Percentiles rank a stretch among this genome's conserved stretches.
These are phyloP conservation scores for Lophiotrema nucula DNA, from an alignment of 495 filamentous ascomycete genomes.

Conservation along the genomic window DNA sequence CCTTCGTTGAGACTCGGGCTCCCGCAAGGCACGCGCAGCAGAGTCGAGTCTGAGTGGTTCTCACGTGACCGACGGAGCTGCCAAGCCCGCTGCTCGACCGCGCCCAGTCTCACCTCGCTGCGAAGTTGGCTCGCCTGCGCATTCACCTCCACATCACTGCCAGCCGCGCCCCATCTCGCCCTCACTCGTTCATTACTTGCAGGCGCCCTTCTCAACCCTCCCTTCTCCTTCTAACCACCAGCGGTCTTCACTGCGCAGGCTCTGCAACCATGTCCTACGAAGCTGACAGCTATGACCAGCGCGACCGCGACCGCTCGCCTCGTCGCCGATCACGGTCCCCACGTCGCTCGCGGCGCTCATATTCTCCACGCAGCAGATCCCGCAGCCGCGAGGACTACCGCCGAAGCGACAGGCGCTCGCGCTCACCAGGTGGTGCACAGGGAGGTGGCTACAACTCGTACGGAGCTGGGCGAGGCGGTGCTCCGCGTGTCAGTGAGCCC, in stretches of 20 bases:
- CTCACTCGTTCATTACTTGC: neutral
- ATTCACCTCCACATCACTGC: neutral
- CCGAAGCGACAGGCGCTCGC: constrained; percentile 69
- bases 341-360: constrained; percentile 76
- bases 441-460: constrained; percentile 63
- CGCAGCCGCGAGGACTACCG: constrained; percentile 87
- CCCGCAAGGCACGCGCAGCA: too few relatives aligned
- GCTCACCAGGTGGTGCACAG: constrained; percentile 78
- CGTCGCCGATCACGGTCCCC: constrained; percentile 82
- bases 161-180: neutral
- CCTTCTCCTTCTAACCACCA: neutral
- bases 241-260: neutral
- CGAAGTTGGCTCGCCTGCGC: too few relatives aligned
- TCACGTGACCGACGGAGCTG: neutral
- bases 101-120: too few relatives aligned
- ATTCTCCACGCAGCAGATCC: constrained; percentile 90
- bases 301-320: constrained; percentile 91
- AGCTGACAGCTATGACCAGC: constrained; percentile 53
- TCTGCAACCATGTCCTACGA: constrained; percentile 27
- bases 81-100: neutral
- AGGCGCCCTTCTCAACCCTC: neutral
- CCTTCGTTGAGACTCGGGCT: too few relatives aligned
- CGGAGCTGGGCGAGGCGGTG: constrained; percentile 60
- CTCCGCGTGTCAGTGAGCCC: constrained; percentile 72
- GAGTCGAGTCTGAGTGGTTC: too few relatives aligned